A percentile compares a stretch with the other conserved stretches of the same genome.
Evolutionary conservation across 495 filamentous ascomycete genomes (phyloP).

Genomic region (Annulohypoxylon maeteangense): DNA sequence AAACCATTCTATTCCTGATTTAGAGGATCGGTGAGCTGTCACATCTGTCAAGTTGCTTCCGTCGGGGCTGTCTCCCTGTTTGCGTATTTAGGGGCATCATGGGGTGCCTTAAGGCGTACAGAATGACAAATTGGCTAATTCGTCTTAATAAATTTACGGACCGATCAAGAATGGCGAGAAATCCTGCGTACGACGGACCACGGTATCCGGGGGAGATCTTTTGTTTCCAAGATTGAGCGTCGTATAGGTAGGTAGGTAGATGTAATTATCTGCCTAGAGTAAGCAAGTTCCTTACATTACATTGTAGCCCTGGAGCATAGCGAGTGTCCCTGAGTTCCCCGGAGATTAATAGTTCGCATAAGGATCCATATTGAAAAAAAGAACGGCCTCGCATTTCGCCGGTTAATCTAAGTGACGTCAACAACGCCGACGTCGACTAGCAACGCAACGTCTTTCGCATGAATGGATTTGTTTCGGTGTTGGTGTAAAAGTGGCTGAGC

Average conservation of each 20-base stretch:
- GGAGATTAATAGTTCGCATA: constrained; percentile 17
- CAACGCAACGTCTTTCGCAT: constrained; percentile 28
- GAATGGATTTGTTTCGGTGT: constrained; percentile 31
- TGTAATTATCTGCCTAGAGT: constrained; percentile 37
- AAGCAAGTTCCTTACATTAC: constrained; percentile 25
- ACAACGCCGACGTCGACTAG: constrained; percentile 17
- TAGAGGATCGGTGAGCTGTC: constrained; percentile 39
- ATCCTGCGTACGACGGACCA: neutral
- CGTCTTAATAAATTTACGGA: constrained; percentile 16
- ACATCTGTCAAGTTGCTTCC: constrained; percentile 19
- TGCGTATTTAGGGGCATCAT: constrained; percentile 29
- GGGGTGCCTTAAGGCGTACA: constrained; percentile 18
- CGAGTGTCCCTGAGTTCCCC: constrained; percentile 1
- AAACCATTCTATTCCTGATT: constrained; percentile 31
- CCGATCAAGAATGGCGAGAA: constrained; percentile 21
- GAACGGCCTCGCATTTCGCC: constrained; percentile 16
- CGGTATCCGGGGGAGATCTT: neutral
- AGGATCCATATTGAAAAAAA: constrained; percentile 25
- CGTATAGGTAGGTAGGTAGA: constrained; percentile 13
- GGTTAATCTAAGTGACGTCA: constrained; percentile 33
- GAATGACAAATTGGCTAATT: constrained; percentile 21
- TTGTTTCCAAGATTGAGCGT: constrained; percentile 8
- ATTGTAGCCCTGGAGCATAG: neutral
- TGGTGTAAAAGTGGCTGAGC: constrained; percentile 42
- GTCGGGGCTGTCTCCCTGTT: constrained; percentile 3